phyloP scores from a whole-genome alignment of 78 protist species.

The Dictyostelium citrinum region DNA sequence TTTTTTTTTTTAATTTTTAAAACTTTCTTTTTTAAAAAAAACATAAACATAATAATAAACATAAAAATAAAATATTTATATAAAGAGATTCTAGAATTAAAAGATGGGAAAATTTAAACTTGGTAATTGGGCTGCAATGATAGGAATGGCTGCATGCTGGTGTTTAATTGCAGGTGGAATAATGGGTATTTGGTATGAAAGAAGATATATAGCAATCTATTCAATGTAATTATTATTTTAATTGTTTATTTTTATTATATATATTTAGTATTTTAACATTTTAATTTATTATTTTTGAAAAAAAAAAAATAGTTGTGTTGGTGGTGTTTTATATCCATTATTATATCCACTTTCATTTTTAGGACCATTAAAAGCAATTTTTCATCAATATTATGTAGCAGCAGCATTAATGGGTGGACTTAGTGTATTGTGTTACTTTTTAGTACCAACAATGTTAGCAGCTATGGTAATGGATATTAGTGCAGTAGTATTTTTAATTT shows the following conservation, averaged over 20 bases:
- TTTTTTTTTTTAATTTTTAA: too few relatives aligned
- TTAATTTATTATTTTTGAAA: too few relatives aligned
- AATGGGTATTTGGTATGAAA: constrained; percentile 29
- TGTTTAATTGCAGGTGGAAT: constrained; percentile 62
- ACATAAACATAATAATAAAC: too few relatives aligned
- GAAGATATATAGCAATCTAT: constrained; percentile 37
- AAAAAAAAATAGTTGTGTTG: constrained; percentile 11
- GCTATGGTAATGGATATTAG: constrained; percentile 20
- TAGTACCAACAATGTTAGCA: constrained; percentile 62
- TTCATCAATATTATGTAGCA: constrained; percentile 57
- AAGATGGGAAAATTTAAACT: constrained; percentile 57
- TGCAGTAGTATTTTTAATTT: constrained; percentile 2
- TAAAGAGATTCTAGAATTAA: too few relatives aligned
- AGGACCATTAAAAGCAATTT: constrained; percentile 55
- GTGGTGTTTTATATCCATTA: constrained; percentile 55
- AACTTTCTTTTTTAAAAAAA: not conserved
- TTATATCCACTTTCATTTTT: constrained; percentile 41
- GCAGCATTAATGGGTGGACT: not conserved
- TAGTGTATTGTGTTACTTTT: constrained; percentile 12
- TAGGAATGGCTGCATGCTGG: constrained; percentile 42
- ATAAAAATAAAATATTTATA: not conserved
- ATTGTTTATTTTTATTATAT: not conserved
- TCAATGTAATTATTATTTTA: constrained; percentile 12
- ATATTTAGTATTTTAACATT: too few relatives aligned
- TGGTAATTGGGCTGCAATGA: constrained; percentile 75